Conservation (phyloP, 768 basidiomycete genomes). For the Baorangia bicolor region DNA sequence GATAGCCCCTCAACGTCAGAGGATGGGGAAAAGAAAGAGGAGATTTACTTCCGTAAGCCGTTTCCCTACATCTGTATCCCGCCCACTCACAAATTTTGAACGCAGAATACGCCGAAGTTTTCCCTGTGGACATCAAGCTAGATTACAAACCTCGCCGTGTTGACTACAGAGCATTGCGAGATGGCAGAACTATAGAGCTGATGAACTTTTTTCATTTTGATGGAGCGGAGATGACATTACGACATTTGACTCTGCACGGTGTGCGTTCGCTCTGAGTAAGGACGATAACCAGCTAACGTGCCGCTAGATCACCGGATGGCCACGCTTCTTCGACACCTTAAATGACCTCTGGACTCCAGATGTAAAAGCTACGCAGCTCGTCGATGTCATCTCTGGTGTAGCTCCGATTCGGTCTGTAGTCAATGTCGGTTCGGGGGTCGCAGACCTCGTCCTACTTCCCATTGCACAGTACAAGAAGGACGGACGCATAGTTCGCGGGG, state of each 20-base stretch:
- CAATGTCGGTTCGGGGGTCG: slow-evolving; percentile 96
- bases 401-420: slow-evolving; percentile 95
- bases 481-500: slow-evolving; percentile 84
- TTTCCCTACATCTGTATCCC: slow-evolving; percentile 1
- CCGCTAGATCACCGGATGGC: slow-evolving; percentile 88
- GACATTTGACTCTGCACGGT: slow-evolving; percentile 89
- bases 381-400: slow-evolving; percentile 95
- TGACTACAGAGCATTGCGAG: slow-evolving; percentile 85
- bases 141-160: slow-evolving; percentile 99
- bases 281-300: slow-evolving; percentile 8
- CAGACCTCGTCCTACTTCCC: slow-evolving; percentile 92
- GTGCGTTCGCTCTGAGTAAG: slow-evolving; percentile 48
- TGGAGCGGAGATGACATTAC: slow-evolving; percentile 94
- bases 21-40: slow-evolving; percentile 39
- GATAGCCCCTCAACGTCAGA: slow-evolving; percentile 37
- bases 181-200: slow-evolving; percentile 91
- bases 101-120: slow-evolving; percentile 89
- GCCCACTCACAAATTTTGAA: neutral
- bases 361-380: slow-evolving; percentile 96
- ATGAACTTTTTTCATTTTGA: slow-evolving; percentile 99
- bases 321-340: slow-evolving; percentile 83
- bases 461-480: slow-evolving; percentile 99
- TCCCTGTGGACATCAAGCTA: slow-evolving; percentile 91
- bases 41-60: slow-evolving; percentile 71
- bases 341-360: slow-evolving; percentile 99